These are phyloP conservation scores for Eutrema japonicum DNA, from an alignment of 345 rosid species.

Conservation along the genomic window DNA sequence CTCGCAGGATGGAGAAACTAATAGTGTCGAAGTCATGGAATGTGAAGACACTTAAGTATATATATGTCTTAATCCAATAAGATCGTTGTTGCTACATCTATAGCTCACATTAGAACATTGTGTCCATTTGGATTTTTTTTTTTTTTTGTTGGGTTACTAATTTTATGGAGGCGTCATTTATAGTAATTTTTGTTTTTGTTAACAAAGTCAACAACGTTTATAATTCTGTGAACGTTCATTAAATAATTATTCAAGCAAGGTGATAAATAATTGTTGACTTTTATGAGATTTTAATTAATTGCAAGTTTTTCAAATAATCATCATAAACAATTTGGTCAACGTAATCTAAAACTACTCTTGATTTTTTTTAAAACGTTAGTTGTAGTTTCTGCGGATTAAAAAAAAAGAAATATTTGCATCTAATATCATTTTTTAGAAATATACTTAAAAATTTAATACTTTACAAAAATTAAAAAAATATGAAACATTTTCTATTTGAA, in stretches of 20 bases:
- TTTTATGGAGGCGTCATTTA: not conserved
- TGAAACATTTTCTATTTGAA: no score
- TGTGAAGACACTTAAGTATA: slow-evolving; percentile 8
- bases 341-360: not conserved
- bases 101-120: not conserved
- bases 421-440: no score
- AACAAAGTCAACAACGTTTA: slow-evolving; percentile 2
- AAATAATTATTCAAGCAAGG: not conserved
- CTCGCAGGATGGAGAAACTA: slow-evolving; percentile 36
- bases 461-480: no score
- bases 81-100: not conserved
- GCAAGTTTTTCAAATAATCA: not conserved
- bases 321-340: slow-evolving; percentile 7
- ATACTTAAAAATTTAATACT: no score
- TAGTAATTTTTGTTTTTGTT: not conserved
- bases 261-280: slow-evolving; percentile 1
- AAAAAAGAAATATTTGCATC: no score
- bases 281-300: not conserved
- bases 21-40: slow-evolving; percentile 27
- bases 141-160: not conserved
- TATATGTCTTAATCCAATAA: slow-evolving; percentile 12
- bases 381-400: not conserved
- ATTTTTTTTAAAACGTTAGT: not conserved
- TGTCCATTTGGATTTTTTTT: not conserved
- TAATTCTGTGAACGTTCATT: slow-evolving; percentile 1